These are phyloP conservation scores for Coemansia linderi DNA, from an alignment of 371 early-diverging fungal species.

Conservation along the genomic window DNA sequence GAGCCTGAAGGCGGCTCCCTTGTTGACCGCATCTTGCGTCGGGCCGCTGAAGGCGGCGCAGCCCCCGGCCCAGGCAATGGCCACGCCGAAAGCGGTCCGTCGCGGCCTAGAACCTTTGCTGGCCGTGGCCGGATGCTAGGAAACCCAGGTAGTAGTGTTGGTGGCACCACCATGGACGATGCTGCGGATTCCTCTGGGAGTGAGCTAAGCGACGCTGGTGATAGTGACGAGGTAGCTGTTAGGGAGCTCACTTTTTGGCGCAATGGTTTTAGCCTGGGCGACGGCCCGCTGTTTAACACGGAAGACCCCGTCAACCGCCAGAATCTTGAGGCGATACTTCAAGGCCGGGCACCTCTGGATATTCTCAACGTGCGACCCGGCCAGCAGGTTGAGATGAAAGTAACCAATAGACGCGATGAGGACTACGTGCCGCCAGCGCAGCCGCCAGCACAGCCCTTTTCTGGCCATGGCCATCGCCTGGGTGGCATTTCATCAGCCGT, in stretches of 20 bases:
- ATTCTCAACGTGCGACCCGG: slow-evolving; percentile 84
- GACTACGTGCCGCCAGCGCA: slow-evolving; percentile 83
- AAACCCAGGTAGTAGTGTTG: background rate
- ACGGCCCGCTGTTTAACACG: slow-evolving; percentile 83
- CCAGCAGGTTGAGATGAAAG: slow-evolving; percentile 89
- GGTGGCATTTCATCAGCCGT: slow-evolving; percentile 58
- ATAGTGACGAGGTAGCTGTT: slow-evolving; percentile 48
- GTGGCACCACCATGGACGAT: background rate
- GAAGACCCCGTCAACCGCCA: slow-evolving; percentile 86
- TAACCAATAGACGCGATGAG: slow-evolving; percentile 80
- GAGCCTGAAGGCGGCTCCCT: slow-evolving; percentile 31
- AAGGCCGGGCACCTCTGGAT: slow-evolving; percentile 81
- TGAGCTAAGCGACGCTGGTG: slow-evolving; percentile 11
- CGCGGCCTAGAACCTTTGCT: slow-evolving; percentile 14
- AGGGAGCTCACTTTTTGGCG: slow-evolving; percentile 90
- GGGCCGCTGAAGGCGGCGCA: slow-evolving; percentile 38
- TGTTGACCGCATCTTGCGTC: slow-evolving; percentile 49
- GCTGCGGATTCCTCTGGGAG: slow-evolving; percentile 10
- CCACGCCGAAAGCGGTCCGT: background rate
- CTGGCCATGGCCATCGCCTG: slow-evolving; percentile 84
- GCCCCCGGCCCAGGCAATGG: slow-evolving; percentile 15
- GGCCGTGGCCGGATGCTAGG: slow-evolving; percentile 43
- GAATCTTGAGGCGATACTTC: slow-evolving; percentile 80
- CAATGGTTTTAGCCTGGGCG: slow-evolving; percentile 93
- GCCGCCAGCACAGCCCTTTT: slow-evolving; percentile 70